Evolutionary conservation across 306 rosid species (phyloP).

Genomic region (Cicer arietinum): DNA sequence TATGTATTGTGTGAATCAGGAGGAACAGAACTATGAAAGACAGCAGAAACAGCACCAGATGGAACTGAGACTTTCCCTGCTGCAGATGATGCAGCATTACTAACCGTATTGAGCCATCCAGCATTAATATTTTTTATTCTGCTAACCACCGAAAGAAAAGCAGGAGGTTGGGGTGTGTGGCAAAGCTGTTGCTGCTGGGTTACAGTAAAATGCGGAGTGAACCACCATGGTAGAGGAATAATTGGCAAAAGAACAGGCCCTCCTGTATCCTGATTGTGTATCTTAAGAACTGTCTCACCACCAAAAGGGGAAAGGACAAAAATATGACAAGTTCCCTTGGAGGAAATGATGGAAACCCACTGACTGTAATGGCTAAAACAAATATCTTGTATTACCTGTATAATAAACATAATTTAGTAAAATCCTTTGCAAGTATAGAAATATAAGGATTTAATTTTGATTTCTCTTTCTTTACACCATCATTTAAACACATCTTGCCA

Average conservation of each 20-base stretch:
- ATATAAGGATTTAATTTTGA: constrained; percentile 28
- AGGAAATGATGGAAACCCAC: constrained; percentile 84
- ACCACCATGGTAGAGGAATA: constrained; percentile 90
- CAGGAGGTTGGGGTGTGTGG: constrained; percentile 77
- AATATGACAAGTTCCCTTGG: constrained; percentile 87
- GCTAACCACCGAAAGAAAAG: constrained; percentile 89
- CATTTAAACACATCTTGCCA: constrained; percentile 36
- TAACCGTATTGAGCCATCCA: constrained; percentile 90
- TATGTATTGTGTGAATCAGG: constrained; percentile 49
- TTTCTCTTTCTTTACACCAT: constrained; percentile 32
- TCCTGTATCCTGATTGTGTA: constrained; percentile 65
- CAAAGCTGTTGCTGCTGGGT: constrained; percentile 71
- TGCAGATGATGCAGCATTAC: constrained; percentile 87
- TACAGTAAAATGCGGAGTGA: constrained; percentile 65
- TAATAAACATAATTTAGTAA: constrained; percentile 39
- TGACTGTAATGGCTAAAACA: constrained; percentile 85
- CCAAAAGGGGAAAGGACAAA: constrained; percentile 88
- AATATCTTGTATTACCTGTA: constrained; percentile 91
- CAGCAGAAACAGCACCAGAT: constrained; percentile 90
- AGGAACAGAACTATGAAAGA: constrained; percentile 76
- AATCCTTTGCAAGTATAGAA: constrained; percentile 42
- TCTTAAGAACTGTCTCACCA: constrained; percentile 76
- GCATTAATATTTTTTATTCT: constrained; percentile 80
- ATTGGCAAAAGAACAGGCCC: constrained; percentile 68
- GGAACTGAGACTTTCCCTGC: constrained; percentile 77